phyloP scores from a whole-genome alignment of 208 protist genomes.

The Leishmania aethiopica region DNA sequence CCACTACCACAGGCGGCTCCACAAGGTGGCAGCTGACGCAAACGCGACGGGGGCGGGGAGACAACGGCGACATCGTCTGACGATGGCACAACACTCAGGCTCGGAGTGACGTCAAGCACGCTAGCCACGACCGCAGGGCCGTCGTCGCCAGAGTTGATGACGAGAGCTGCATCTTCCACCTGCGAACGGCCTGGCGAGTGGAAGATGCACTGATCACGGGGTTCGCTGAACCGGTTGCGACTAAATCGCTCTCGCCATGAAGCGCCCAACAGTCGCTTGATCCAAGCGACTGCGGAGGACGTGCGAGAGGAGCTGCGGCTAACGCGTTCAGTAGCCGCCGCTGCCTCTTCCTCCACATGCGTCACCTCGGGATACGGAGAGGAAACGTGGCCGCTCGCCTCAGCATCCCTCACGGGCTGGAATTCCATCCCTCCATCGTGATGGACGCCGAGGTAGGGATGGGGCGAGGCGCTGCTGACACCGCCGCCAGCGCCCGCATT shows the following conservation, averaged over 20 bases:
- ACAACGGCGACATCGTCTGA: background rate
- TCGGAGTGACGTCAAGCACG: background rate
- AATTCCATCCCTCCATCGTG: background rate
- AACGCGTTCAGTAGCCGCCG: background rate
- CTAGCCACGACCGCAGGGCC: background rate
- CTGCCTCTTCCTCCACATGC: background rate
- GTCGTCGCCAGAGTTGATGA: background rate
- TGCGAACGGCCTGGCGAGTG: background rate
- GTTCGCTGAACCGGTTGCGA: slow-evolving; percentile 3
- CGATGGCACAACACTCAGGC: background rate
- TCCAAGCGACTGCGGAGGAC: slow-evolving; percentile 17
- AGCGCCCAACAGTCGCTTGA: slow-evolving; percentile 16
- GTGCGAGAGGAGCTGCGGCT: background rate
- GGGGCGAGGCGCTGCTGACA: background rate
- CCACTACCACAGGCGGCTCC: background rate
- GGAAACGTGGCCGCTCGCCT: background rate
- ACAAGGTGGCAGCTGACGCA: background rate
- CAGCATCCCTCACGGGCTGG: background rate
- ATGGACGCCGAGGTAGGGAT: background rate
- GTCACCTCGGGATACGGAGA: background rate
- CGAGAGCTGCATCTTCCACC: background rate
- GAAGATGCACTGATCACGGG: background rate
- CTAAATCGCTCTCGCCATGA: slow-evolving; percentile 8
- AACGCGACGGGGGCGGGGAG: background rate
- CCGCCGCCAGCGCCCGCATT: background rate